phyloP scores from a whole-genome alignment of 225 moss, liverwort and hornwort genomes.

The Marchantia polymorpha region DNA sequence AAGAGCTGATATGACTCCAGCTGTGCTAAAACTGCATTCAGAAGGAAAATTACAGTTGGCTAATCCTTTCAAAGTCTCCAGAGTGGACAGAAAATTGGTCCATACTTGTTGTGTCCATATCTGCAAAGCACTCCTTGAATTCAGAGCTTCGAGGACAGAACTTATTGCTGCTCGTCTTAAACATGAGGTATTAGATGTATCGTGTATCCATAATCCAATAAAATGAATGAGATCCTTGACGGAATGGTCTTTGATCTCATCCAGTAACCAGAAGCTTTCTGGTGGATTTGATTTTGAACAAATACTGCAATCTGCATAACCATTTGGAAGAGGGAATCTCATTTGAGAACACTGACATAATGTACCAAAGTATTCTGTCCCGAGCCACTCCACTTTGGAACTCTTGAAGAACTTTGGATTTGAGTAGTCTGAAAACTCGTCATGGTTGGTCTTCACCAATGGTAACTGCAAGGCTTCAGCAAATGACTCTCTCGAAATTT shows the following conservation, averaged over 20 bases:
- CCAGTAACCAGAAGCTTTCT: neutral
- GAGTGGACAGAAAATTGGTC: neutral
- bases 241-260: conserved; percentile 7
- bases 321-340: neutral
- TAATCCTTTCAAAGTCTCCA: neutral
- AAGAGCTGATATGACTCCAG: conserved; percentile 1
- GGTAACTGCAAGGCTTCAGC: conserved; percentile 2
- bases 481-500: neutral
- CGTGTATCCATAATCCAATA: conserved; percentile 4
- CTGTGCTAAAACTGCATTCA: neutral
- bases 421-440: neutral
- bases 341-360: neutral
- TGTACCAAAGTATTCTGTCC: neutral
- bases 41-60: neutral
- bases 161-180: conserved; percentile 3
- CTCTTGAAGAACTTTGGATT: neutral
- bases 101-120: conserved; percentile 8
- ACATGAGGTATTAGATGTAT: neutral
- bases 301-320: neutral
- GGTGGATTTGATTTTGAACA: neutral
- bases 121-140: neutral
- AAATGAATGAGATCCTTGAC: neutral
- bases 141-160: neutral
- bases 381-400: neutral
- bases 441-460: neutral